Base-by-base conservation (phyloP, 495 filamentous ascomycete species). In the Aspergillus bertholletiae region DNA sequence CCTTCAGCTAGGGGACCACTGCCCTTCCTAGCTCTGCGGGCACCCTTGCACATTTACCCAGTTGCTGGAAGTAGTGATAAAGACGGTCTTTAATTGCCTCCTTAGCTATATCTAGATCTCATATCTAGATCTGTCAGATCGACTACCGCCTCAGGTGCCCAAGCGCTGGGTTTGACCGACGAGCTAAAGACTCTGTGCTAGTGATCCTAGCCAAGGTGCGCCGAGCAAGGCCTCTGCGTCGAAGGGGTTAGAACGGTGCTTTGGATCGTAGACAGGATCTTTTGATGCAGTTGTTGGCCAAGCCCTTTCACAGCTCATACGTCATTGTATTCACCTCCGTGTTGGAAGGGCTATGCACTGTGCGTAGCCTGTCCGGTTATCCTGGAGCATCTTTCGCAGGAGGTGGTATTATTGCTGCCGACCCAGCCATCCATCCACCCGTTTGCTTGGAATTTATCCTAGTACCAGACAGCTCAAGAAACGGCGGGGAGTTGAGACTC, bases 1-100 rank as follows among this genome's bases (percentile, higher is more conserved):
- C 80, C 49, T 61, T 66, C 22, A 82, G 39, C 12, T 55, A 12
- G 4, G 39, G 39, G 32, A 65, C 60, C 1, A 71, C 63, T 20
- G 77, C 75, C 5, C 80, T 80, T 0, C 79, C 77, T 2, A 71
- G 54, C 55, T 78, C 74, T 23, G 58, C 56, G 11, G 80, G 79
- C 64, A 84, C 57, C 80, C 82, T 80, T 7, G 50, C 30, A 35
- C 60, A 70, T 1, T 56, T 49, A 15, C 64, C 59, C 0, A 55
- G 28, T 0, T 63, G 65, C 8, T 68, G 60, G 53, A 66, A 66
- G 40, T 54, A 58, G 3, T 49, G 59, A 6, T 27, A 62, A 3
- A 60, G n/a, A 6, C 55, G 53, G 7, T 59, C 55, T 49, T 60
- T 58, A 11, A 62, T 60, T 7, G 60, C 22, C 17, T 64, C n/a